Base-by-base conservation (phyloP, 768 basidiomycete species). In the Amanita fuliginea region DNA sequence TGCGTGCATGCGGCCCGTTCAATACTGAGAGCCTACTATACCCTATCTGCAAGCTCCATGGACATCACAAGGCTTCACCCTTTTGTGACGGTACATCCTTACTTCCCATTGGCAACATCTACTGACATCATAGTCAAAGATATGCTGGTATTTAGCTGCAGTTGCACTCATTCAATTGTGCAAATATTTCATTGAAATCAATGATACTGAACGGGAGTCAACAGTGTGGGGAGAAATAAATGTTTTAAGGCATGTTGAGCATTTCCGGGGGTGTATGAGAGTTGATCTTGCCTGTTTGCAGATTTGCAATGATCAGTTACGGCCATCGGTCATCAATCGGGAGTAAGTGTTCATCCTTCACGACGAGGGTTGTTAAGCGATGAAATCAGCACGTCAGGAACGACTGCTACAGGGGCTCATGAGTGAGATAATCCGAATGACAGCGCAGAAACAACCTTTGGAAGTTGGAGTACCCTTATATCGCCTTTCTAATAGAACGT, bases 81-180 rank as follows among this genome's bases (percentile, higher is more conserved):
- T 13, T 88, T 87, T 58, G 82, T 84, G 18, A 81, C 82, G 55
- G 88, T 89, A 56, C 49, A 86, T 32, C 37, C 39, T 24, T 52
- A 46, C 19, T 34, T 47, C 21, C 46, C 18, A 45, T 28, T 32
- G 49, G n/a, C 26, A 30, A 32, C 50, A 39, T 16, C 26, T 50
- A 13, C 18, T 49, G 28, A 55, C 44, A 50, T 47, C 54, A 41
- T 45, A 58, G 16, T 14, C 3, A 37, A 53, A 88, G 86, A 90
- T 91, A 41, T 89, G 87, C 62, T 92, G 88, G 88, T 91, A 92
- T 63, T 77, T 92, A 13, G 89, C 88, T 6, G 88, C 89, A 11
- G 87, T 86, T 4, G 85, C 91, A 3, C 82, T 89, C 60, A 80
- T 91, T 42, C 87, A 91, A 56, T 69, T 87, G 34, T 92, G 88